These are phyloP conservation scores for Chaetomiaceae sp. DNA, from an alignment of 2,329 filamentous ascomycete genomes.

Conservation along the genomic window DNA sequence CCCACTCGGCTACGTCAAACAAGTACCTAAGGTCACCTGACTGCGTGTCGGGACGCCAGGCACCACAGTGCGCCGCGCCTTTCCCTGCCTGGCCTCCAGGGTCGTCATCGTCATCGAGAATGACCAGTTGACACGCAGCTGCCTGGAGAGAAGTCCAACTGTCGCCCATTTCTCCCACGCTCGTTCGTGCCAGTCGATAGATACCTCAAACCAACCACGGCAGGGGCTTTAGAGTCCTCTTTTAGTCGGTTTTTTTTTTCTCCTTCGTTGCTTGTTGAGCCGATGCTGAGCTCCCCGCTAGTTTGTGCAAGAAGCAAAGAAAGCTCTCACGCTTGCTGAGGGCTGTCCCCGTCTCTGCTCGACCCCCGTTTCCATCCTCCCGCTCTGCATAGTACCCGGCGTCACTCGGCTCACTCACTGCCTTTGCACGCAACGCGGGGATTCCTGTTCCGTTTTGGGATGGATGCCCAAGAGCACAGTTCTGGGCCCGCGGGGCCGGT, in stretches of 20 bases:
- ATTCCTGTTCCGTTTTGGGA: not conserved
- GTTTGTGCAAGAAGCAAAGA: too few relatives aligned
- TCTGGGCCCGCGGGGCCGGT: not conserved
- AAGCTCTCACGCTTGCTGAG: not conserved
- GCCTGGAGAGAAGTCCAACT: too few relatives aligned
- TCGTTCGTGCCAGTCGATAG: too few relatives aligned
- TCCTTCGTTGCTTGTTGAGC: too few relatives aligned
- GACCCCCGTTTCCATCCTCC: not conserved
- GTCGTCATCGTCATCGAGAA: not conserved
- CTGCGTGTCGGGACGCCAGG: too few relatives aligned
- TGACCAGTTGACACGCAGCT: not conserved
- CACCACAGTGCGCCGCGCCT: slow-evolving; percentile 1
- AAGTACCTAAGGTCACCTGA: too few relatives aligned
- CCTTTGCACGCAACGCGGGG: not conserved
- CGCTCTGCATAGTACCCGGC: not conserved
- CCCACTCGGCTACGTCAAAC: too few relatives aligned
- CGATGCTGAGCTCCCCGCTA: too few relatives aligned
- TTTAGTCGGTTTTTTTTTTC: too few relatives aligned
- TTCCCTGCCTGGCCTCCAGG: not conserved
- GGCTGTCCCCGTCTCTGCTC: not conserved
- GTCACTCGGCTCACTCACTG: not conserved
- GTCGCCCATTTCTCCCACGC: too few relatives aligned
- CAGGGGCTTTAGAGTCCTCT: too few relatives aligned
- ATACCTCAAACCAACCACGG: too few relatives aligned
- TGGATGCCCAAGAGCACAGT: not conserved